A percentile compares a stretch with the other conserved stretches of the same genome.
These are phyloP conservation scores for Silene noctiflora DNA, from an alignment of 179 eudicot species.

Conservation along the genomic window DNA sequence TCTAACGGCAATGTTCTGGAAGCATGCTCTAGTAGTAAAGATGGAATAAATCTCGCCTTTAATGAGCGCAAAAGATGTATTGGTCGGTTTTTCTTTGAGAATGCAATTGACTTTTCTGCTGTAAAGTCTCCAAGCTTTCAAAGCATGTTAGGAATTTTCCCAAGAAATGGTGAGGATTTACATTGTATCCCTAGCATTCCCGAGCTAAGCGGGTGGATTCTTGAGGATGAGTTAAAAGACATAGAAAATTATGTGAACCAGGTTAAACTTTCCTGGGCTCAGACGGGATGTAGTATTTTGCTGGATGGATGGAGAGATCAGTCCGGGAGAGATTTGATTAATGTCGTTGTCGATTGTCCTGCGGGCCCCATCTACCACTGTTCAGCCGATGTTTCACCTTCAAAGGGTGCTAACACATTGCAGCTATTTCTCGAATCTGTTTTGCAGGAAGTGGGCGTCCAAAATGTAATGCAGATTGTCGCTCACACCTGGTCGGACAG, in stretches of 20 bases:
- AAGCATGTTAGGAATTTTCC: slow-evolving; percentile 36
- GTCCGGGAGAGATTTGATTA: slow-evolving; percentile 29
- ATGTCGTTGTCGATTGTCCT: slow-evolving; percentile 35
- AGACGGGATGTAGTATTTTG: slow-evolving; percentile 41
- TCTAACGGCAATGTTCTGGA: slow-evolving; percentile 15
- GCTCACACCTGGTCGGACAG: slow-evolving; percentile 26
- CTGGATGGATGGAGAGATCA: slow-evolving; percentile 47
- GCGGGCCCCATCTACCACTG: slow-evolving; percentile 36
- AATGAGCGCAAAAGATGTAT: slow-evolving; percentile 32
- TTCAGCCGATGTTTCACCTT: slow-evolving; percentile 34
- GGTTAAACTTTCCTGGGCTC: slow-evolving; percentile 32
- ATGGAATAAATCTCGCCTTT: slow-evolving; percentile 23
- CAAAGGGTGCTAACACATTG: slow-evolving; percentile 28
- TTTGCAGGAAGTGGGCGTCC: slow-evolving; percentile 36
- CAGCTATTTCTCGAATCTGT: slow-evolving; percentile 32
- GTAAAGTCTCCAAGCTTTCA: slow-evolving; percentile 43
- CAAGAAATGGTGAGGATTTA: slow-evolving; percentile 17
- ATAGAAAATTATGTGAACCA: slow-evolving; percentile 27
- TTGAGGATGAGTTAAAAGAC: slow-evolving; percentile 36
- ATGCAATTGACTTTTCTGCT: slow-evolving; percentile 43
- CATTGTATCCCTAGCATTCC: slow-evolving; percentile 29
- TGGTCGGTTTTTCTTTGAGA: slow-evolving; percentile 46
- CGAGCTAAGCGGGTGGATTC: slow-evolving; percentile 42
- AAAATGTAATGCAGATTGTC: slow-evolving; percentile 42
- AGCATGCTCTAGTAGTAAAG: slow-evolving; percentile 18